Base-by-base conservation (phyloP, 2,329 filamentous ascomycete species). In the Pseudopyrenochaeta lycopersici region DNA sequence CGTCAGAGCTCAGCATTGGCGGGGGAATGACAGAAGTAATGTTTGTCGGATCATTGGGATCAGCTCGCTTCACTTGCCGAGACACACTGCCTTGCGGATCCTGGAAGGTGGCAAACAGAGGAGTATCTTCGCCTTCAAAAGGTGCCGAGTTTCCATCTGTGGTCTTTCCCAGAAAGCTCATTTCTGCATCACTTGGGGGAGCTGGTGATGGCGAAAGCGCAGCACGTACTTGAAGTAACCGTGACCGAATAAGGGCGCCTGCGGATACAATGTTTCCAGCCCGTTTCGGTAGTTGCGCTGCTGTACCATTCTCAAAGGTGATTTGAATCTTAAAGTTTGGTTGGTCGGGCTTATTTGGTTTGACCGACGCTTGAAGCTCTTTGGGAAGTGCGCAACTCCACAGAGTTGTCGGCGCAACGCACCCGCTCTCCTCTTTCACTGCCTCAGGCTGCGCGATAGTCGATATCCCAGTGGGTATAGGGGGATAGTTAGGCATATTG, bases 371-470 rank as follows among this genome's bases (percentile, higher is more conserved):
- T 38, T 93, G 90, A 54, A 91, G 78, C 63, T 92, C 91, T 70
- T 92, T 92, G 2, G 93, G 92, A 14, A 96, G 76, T 10, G 88
- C 84, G 73, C 93, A 98, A 70, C 90, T 96, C 93, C 93, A 98
- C 49, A 95, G 75, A 0, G 90, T 90, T 3, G 86, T 81, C 0
- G 89, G 89, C 7, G 82, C 79, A 3, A 93, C 87, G 63, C 93
- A 98, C 6, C 84, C 85, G 18, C 85, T 85, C 48, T 86, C 83
- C n/a, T 85, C 78, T 1, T 83, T 77, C 0, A 84, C 83, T 44
- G 89, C 87, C 62, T 90, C 85, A 0, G 92, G 86, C 4, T 89
- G 89, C 14, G 90, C 85, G 14, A 97, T 84, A 0, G 91, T 96
- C 56, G 91, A 83, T 15, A 94, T 83, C 0, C 93, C 94, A 0